A percentile compares a stretch with the other conserved stretches of the same genome.
These are phyloP conservation scores for Endoconidiophora polonica DNA, from an alignment of 2,329 filamentous ascomycete species.

Conservation along the genomic window DNA sequence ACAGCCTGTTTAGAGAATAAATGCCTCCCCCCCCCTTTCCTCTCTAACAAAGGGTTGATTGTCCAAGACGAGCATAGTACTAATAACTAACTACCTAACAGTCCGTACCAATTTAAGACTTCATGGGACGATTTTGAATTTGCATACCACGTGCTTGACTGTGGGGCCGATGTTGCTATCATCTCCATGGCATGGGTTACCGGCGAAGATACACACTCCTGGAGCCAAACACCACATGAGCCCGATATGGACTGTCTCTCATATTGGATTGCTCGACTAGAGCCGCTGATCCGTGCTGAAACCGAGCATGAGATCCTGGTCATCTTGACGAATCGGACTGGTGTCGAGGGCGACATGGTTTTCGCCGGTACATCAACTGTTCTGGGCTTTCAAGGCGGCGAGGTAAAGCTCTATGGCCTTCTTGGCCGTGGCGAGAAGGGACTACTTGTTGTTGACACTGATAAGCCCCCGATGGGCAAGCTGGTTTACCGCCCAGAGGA, in stretches of 20 bases:
- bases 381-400: slow-evolving; percentile 45
- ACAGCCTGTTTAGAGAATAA: background rate
- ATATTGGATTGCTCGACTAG: slow-evolving; percentile 59
- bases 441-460: slow-evolving; percentile 51
- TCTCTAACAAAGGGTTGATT: too few relatives aligned
- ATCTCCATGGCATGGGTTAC: slow-evolving; percentile 69
- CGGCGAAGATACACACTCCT: slow-evolving; percentile 29
- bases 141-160: slow-evolving; percentile 38
- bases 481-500: slow-evolving; percentile 20
- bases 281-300: slow-evolving; percentile 42
- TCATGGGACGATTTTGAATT: slow-evolving; percentile 27
- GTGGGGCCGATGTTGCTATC: slow-evolving; percentile 44
- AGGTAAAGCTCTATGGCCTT: slow-evolving; percentile 51
- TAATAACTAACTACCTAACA: slow-evolving; percentile 5
- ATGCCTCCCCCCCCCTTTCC: background rate
- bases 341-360: slow-evolving; percentile 45
- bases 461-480: slow-evolving; percentile 26
- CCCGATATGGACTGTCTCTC: slow-evolving; percentile 58
- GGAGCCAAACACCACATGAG: slow-evolving; percentile 32
- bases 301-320: slow-evolving; percentile 44
- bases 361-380: slow-evolving; percentile 64
- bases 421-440: slow-evolving; percentile 55
- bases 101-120: slow-evolving; percentile 24
- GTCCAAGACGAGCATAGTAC: background rate
- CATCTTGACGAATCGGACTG: slow-evolving; percentile 54